Evolutionary conservation across 1,284 basidiomycete species (phyloP).

Genomic region (Apiotrichum brassicae): DNA sequence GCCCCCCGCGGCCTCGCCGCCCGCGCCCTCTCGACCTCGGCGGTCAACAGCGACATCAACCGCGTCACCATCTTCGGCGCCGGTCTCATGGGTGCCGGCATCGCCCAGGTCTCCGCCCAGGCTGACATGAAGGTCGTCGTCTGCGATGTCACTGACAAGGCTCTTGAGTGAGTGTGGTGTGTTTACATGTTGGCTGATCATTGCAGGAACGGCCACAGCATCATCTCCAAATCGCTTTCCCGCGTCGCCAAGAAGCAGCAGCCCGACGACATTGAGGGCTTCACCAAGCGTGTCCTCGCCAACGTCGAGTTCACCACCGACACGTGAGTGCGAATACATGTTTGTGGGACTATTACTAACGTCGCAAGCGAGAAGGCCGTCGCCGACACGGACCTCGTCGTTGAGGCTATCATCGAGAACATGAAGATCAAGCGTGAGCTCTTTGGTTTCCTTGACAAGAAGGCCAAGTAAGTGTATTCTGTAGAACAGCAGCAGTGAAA

Average conservation of each 20-base stretch:
- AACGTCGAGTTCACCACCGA: conserved; percentile 52
- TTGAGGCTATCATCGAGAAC: conserved; percentile 57
- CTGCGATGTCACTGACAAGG: conserved; percentile 48
- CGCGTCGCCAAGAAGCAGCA: conserved; percentile 52
- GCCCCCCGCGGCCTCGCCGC: conserved; percentile 3
- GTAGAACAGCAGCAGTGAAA: neutral
- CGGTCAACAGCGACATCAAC: conserved; percentile 25
- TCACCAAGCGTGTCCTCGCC: conserved; percentile 45
- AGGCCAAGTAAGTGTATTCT: conserved; percentile 45
- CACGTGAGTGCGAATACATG: conserved; percentile 29
- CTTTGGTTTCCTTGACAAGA: conserved; percentile 51
- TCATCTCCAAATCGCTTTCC: conserved; percentile 53
- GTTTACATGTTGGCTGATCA: neutral
- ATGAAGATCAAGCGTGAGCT: conserved; percentile 54
- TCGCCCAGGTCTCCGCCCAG: conserved; percentile 51
- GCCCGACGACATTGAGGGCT: conserved; percentile 48
- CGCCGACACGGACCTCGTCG: conserved; percentile 51
- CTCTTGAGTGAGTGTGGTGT: conserved; percentile 27
- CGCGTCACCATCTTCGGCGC: conserved; percentile 49
- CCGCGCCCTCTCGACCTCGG: conserved; percentile 9
- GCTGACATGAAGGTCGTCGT: conserved; percentile 48
- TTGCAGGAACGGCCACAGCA: conserved; percentile 51
- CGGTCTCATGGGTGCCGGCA: conserved; percentile 53
- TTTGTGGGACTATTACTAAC: neutral
- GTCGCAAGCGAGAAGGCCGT: conserved; percentile 47